These are phyloP conservation scores for Leishmania mexicana DNA, from an alignment of 208 protist species.

Conservation along the genomic window DNA sequence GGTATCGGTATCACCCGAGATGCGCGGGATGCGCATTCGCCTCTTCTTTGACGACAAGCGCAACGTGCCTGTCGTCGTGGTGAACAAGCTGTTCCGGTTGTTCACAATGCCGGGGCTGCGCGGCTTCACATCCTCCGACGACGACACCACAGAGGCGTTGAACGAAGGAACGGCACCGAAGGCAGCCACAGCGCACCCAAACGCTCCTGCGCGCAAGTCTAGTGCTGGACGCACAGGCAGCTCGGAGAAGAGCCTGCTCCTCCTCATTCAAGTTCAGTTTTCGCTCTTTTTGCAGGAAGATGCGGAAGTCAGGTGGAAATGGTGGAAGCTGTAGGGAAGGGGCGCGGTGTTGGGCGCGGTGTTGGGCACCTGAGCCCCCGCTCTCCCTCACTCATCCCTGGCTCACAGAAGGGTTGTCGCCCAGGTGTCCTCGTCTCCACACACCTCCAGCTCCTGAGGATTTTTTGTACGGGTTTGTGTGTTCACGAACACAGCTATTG, in stretches of 20 bases:
- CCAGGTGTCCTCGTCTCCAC: not conserved
- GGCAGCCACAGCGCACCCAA: not conserved
- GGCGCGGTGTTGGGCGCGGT: not conserved
- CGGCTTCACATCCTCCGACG: slow-evolving; percentile 14
- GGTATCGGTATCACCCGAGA: slow-evolving; percentile 5
- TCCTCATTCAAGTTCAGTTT: slow-evolving; percentile 64
- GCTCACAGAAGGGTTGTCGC: not conserved
- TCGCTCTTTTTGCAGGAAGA: slow-evolving; percentile 50
- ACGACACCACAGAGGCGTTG: slow-evolving; percentile 1
- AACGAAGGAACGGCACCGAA: not conserved
- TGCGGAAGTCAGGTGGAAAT: slow-evolving; percentile 54
- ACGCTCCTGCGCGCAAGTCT: not conserved
- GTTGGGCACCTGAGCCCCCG: not conserved
- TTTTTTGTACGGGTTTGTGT: slow-evolving; percentile 1
- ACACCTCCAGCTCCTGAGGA: not conserved
- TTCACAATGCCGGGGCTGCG: slow-evolving; percentile 40
- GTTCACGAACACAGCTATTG: slow-evolving; percentile 6
- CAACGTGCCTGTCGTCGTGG: slow-evolving; percentile 48
- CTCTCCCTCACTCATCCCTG: not conserved
- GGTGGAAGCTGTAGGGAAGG: slow-evolving; percentile 41
- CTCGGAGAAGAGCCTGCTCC: slow-evolving; percentile 37
- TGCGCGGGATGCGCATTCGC: slow-evolving; percentile 49
- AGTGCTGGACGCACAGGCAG: not conserved
- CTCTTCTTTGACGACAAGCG: slow-evolving; percentile 49
- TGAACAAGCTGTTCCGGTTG: slow-evolving; percentile 66